These are phyloP conservation scores for Alternaria triticina DNA, from an alignment of 2,329 filamentous ascomycete species.

Conservation along the genomic window DNA sequence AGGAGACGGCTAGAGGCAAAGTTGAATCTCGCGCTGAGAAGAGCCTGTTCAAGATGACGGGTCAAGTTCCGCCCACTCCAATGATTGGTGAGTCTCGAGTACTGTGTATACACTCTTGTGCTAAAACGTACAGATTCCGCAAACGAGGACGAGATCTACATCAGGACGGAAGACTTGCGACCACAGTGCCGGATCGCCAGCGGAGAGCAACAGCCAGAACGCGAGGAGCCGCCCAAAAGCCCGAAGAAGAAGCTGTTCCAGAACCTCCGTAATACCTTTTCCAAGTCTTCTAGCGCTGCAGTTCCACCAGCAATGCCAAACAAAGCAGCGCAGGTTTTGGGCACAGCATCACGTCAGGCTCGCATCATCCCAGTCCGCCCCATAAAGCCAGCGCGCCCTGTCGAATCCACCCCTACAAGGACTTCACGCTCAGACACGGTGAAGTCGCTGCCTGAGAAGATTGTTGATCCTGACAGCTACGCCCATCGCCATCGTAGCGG, in stretches of 20 bases:
- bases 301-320: slow-evolving; percentile 24
- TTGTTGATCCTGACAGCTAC: slow-evolving; percentile 19
- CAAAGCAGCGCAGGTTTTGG: slow-evolving; percentile 46
- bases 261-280: slow-evolving; percentile 36
- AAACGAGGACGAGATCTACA: slow-evolving; percentile 18
- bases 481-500: slow-evolving; percentile 6
- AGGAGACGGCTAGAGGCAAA: slow-evolving; percentile 46
- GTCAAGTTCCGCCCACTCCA: slow-evolving; percentile 35
- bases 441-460: slow-evolving; percentile 32
- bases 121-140: slow-evolving; percentile 1
- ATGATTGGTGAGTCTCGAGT: slow-evolving; percentile 17
- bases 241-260: slow-evolving; percentile 52
- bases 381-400: slow-evolving; percentile 18
- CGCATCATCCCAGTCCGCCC: slow-evolving; percentile 18
- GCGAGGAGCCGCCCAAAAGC: slow-evolving; percentile 37
- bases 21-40: slow-evolving; percentile 51
- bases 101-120: not conserved
- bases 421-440: slow-evolving; percentile 30
- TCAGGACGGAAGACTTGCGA: slow-evolving; percentile 30
- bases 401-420: slow-evolving; percentile 18
- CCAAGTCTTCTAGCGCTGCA: slow-evolving; percentile 13
- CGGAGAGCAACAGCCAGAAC: slow-evolving; percentile 13
- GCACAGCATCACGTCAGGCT: slow-evolving; percentile 27
- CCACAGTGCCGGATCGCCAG: slow-evolving; percentile 23
- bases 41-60: slow-evolving; percentile 43